Conservation (phyloP, 345 rosid species). For the Eucalyptus pauciflora region DNA sequence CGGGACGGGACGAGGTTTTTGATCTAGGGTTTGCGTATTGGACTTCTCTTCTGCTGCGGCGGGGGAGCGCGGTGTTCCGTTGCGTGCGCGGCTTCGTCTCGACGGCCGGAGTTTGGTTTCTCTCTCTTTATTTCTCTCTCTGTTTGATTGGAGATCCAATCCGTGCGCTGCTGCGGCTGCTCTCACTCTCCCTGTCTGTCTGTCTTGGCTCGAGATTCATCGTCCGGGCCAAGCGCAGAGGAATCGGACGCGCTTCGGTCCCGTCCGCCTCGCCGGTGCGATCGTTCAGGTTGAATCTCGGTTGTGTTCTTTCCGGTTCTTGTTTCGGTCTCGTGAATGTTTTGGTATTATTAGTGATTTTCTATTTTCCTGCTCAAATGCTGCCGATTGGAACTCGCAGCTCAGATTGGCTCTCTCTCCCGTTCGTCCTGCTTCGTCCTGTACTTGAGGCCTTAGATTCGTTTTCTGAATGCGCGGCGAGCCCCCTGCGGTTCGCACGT, state of each 20-base stretch:
- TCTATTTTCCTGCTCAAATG: not conserved
- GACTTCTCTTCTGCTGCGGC: not conserved
- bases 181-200: not conserved
- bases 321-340: too few species aligned
- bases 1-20: not conserved
- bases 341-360: too few species aligned
- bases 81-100: too few species aligned
- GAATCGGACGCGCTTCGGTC: conserved; percentile 20
- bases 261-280: conserved; percentile 3
- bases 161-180: not conserved
- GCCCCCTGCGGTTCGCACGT: not conserved
- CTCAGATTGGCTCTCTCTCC: not conserved
- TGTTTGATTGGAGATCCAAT: conserved; percentile 31
- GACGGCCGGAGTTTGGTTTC: too few species aligned
- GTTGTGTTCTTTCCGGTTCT: not conserved
- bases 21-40: conserved; percentile 12
- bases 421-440: not conserved
- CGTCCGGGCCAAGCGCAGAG: conserved; percentile 74
- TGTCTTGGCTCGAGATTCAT: conserved; percentile 85
- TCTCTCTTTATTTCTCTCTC: not conserved
- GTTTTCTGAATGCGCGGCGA: not conserved
- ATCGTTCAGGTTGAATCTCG: not conserved
- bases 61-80: not conserved
- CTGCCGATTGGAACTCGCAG: not conserved
- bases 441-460: not conserved